phyloP scores from a whole-genome alignment of 345 rosid genomes.

The Nephelium lappaceum region DNA sequence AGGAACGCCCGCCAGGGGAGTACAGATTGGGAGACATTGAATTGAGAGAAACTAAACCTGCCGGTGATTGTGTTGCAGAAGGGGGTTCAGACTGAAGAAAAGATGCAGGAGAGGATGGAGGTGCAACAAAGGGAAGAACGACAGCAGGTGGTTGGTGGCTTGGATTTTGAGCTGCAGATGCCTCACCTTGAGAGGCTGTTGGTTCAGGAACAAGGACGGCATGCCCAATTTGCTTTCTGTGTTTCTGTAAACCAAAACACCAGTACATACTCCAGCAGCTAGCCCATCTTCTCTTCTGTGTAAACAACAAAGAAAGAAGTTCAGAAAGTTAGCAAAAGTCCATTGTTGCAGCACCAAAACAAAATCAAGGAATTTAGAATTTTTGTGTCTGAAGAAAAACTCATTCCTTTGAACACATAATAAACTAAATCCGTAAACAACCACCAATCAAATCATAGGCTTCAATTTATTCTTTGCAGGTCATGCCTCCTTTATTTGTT shows the following conservation, averaged over 20 bases:
- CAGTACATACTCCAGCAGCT: constrained; percentile 58
- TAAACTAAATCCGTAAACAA: neutral
- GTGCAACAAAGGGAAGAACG: constrained; percentile 77
- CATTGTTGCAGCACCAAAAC: neutral
- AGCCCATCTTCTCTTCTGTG: constrained; percentile 82
- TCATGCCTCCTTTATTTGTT: neutral
- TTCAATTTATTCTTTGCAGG: neutral
- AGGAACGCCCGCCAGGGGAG: constrained; percentile 72
- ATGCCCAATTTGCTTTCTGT: constrained; percentile 69
- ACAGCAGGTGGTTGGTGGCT: constrained; percentile 42
- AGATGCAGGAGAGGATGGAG: constrained; percentile 97
- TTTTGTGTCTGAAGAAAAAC: neutral
- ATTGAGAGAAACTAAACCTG: constrained; percentile 58
- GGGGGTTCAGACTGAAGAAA: constrained; percentile 93
- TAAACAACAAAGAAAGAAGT: constrained; percentile 18
- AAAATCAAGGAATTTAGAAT: constrained; percentile 8
- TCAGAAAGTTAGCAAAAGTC: constrained; percentile 2
- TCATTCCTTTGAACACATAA: neutral
- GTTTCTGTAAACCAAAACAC: constrained; percentile 77
- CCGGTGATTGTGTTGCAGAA: constrained; percentile 84
- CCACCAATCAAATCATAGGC: neutral
- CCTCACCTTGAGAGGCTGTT: constrained; percentile 31
- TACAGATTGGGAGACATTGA: constrained; percentile 65
- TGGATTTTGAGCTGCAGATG: constrained; percentile 39
- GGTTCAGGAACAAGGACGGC: constrained; percentile 66